A percentile compares a stretch with the other conserved stretches of the same genome.
These are phyloP conservation scores for Geosmithia morbida DNA, from an alignment of 2,329 filamentous ascomycete genomes.

Conservation along the genomic window DNA sequence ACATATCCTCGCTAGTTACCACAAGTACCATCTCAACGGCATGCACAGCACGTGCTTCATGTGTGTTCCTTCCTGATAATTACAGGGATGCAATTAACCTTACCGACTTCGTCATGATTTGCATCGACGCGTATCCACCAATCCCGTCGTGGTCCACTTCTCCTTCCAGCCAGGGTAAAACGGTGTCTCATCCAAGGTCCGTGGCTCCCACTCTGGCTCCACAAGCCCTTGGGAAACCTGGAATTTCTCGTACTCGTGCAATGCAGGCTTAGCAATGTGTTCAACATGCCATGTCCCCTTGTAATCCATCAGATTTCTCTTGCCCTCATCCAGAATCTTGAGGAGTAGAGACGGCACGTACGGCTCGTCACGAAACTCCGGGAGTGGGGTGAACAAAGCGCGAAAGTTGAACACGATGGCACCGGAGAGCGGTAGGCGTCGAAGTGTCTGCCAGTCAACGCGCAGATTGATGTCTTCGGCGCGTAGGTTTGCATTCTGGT, in stretches of 20 bases:
- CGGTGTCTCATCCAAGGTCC: constrained; percentile 60
- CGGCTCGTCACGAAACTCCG: constrained; percentile 56
- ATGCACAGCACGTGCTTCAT: no score
- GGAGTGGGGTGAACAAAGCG: constrained; percentile 63
- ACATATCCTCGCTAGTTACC: no score
- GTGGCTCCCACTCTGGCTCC: constrained; percentile 46
- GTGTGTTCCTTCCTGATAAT: no score
- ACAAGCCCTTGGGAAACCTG: constrained; percentile 51
- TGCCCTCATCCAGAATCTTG: constrained; percentile 52
- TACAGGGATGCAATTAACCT: no score
- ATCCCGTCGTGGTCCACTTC: constrained; percentile 7
- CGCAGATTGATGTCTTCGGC: constrained; percentile 51
- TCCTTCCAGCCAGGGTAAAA: constrained; percentile 59
- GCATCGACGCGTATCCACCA: background rate
- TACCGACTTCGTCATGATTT: no score
- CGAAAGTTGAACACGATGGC: constrained; percentile 82
- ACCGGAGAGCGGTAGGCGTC: constrained; percentile 61
- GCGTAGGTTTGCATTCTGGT: constrained; percentile 40
- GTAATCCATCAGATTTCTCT: constrained; percentile 58
- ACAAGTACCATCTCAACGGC: no score
- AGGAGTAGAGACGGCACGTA: constrained; percentile 55
- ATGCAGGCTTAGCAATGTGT: constrained; percentile 50
- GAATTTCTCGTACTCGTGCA: constrained; percentile 49
- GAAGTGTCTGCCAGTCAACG: constrained; percentile 80
- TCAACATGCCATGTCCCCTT: constrained; percentile 74